These are phyloP conservation scores for Rubia yunnanensis DNA, from an alignment of 257 asterid species.

Conservation along the genomic window DNA sequence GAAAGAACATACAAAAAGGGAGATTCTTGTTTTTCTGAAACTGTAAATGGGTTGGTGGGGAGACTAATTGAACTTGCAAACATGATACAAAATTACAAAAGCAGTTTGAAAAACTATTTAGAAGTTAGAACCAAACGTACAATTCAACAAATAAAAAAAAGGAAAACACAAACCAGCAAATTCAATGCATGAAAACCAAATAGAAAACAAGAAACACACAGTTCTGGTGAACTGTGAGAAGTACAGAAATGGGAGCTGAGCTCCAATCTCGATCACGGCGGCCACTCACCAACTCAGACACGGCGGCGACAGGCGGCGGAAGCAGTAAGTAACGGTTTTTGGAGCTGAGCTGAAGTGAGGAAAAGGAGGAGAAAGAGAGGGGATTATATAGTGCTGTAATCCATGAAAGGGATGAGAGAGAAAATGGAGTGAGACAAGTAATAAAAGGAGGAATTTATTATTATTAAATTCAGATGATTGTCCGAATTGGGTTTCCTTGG, in stretches of 20 bases:
- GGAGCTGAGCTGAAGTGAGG: neutral
- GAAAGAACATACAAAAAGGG: neutral
- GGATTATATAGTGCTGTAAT: neutral
- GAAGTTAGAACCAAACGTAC: no score
- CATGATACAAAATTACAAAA: neutral
- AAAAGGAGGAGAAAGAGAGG: neutral
- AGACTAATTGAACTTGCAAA: neutral
- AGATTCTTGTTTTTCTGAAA: constrained; percentile 3
- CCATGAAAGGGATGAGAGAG: neutral
- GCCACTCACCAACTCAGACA: no score
- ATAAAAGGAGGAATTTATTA: neutral
- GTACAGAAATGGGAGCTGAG: neutral
- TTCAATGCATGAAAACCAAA: constrained; percentile 7
- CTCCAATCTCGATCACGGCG: no score
- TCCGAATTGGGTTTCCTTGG: neutral
- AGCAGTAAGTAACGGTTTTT: neutral
- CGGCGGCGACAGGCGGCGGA: no score
- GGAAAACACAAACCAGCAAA: no score
- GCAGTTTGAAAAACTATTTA: neutral
- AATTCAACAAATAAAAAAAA: neutral
- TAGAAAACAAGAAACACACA: neutral
- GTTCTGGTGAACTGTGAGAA: neutral
- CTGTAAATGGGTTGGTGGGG: neutral
- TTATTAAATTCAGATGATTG: neutral
- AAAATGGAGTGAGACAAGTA: neutral